phyloP scores from a whole-genome alignment of 495 filamentous ascomycete species.

The Penicilliopsis zonata region DNA sequence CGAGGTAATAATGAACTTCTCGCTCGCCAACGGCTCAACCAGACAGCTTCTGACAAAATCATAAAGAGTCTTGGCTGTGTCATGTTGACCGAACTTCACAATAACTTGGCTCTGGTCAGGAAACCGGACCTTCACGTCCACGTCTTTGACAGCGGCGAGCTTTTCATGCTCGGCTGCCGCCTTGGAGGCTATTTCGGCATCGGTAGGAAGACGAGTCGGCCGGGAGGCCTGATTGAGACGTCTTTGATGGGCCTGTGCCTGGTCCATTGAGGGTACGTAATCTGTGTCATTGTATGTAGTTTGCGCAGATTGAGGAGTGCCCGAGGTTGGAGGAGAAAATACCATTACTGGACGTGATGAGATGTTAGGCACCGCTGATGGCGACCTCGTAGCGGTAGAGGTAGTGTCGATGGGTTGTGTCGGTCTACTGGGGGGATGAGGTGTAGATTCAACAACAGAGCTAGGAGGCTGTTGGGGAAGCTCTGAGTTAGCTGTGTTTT shows the following conservation, averaged over 20 bases:
- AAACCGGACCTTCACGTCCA: constrained; percentile 73
- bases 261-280: constrained; percentile 73
- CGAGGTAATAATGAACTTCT: constrained; percentile 41
- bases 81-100: constrained; percentile 45
- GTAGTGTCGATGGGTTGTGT: constrained; percentile 10
- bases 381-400: constrained; percentile 8
- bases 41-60: constrained; percentile 44
- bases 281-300: constrained; percentile 54
- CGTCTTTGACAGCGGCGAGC: constrained; percentile 49
- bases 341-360: constrained; percentile 48
- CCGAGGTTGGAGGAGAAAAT: constrained; percentile 58
- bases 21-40: constrained; percentile 16
- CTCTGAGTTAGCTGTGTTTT: neutral
- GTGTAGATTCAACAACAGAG: neutral
- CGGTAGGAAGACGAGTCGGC: constrained; percentile 48
- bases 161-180: constrained; percentile 41
- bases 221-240: constrained; percentile 49
- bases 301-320: constrained; percentile 64
- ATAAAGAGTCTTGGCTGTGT: constrained; percentile 58
- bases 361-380: constrained; percentile 6
- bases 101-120: constrained; percentile 69
- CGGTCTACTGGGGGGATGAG: neutral
- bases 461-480: neutral
- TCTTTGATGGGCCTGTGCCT: constrained; percentile 71
- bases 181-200: constrained; percentile 38